Base-by-base conservation (phyloP, 768 basidiomycete genomes). In the Steccherinum ochraceum region DNA sequence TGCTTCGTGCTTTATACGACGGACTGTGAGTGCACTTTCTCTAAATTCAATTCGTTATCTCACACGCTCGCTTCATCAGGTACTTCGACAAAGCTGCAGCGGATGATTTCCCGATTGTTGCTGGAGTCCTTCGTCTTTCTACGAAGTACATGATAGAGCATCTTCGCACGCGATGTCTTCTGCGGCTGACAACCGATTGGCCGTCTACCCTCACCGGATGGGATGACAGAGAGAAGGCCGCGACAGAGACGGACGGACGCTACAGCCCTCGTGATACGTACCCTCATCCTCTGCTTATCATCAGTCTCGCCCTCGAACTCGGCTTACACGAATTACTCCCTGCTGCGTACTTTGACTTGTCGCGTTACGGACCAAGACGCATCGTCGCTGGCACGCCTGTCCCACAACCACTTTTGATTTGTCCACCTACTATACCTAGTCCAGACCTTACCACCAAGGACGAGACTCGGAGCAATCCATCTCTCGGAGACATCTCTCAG, bases 121-220 rank as follows among this genome's bases (percentile, higher is more conserved):
- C 84, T 2, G 77, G 79, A 3, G 81, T 86, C 41, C 75, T 89
- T 5, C 83, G 87, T 4, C 67, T 89, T 1, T 85, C 86, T 1
- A 77, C 79, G 24, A 90, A 90, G 66, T 90, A 90, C 63, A 72
- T 89, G 46, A 81, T 87, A 50, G 78, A 84, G 30, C 76, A 80
- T 50, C 79, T 88, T 24, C 80, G 83, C 0, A 58, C 69, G 40
- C 81, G 74, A 39, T 87, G 85, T 57, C 67, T 89, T 20, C 63
- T 67, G 3, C 81, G 80, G 11, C 74, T 90, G 16, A 65, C 70
- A 13, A 62, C 69, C 25, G 84, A 87, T 62, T 90, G 84, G 81
- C 87, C 87, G 0, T 60, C 74, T 3, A 80, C 83, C 1, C 79
- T 89, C 20, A 63, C 64, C 1, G 83, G 73, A 16, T 90, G 87